Conservation (phyloP, 2,329 filamentous ascomycete species). For the Corniculantispora saksenae region DNA sequence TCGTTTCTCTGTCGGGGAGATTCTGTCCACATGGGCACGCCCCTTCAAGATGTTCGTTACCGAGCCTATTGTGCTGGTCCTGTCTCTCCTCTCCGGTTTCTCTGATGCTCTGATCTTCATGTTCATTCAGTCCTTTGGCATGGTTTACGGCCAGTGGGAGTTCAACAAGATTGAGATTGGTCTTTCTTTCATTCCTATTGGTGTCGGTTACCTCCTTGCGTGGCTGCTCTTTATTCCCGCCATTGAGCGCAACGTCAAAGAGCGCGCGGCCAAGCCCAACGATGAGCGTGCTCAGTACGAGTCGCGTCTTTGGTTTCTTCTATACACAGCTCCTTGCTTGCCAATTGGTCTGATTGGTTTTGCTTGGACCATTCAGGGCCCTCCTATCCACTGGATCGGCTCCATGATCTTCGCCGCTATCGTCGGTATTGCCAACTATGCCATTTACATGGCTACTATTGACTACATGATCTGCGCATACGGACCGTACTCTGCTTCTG, state of each 20-base stretch:
- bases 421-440: constrained; percentile 73
- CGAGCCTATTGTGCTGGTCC: constrained; percentile 71
- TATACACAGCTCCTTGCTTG: constrained; percentile 61
- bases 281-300: constrained; percentile 68
- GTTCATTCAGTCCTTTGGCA: constrained; percentile 69
- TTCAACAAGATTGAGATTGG: constrained; percentile 60
- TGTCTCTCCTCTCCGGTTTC: constrained; percentile 73
- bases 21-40: constrained; percentile 58
- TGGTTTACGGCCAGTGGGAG: constrained; percentile 68
- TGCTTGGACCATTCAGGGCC: constrained; percentile 66
- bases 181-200: constrained; percentile 65
- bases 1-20: constrained; percentile 59
- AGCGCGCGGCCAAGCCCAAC: constrained; percentile 51
- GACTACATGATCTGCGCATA: constrained; percentile 79
- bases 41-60: constrained; percentile 74
- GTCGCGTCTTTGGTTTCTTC: constrained; percentile 64
- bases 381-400: constrained; percentile 66
- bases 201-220: constrained; percentile 65
- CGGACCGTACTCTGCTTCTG: constrained; percentile 71
- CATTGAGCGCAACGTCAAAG: constrained; percentile 54
- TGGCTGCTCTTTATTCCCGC: constrained; percentile 61
- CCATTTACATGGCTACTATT: constrained; percentile 75
- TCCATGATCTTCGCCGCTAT: constrained; percentile 65
- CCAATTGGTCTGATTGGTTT: constrained; percentile 71
- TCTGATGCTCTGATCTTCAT: constrained; percentile 77